These are phyloP conservation scores for Colletotrichum siamense DNA, from an alignment of 2,329 filamentous ascomycete genomes.

Conservation along the genomic window DNA sequence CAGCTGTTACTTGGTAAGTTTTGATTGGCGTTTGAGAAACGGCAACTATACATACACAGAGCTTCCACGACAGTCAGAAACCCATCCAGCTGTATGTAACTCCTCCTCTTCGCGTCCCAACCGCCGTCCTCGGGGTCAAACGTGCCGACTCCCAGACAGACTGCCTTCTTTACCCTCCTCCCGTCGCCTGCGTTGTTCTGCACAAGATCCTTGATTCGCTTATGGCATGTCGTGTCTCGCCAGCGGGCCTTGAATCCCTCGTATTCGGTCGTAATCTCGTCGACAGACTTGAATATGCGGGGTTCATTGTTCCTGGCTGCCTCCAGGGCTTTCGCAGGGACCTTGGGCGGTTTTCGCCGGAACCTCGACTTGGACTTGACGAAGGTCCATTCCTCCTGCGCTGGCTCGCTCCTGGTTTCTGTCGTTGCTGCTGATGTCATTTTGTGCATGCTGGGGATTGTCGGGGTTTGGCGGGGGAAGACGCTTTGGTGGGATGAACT, in stretches of 20 bases:
- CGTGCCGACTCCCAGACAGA: conserved; percentile 61
- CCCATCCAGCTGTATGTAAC: conserved; percentile 58
- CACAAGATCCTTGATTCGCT: conserved; percentile 39
- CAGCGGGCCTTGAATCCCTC: conserved; percentile 30
- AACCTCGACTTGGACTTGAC: conserved; percentile 24
- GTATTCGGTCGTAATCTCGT: conserved; percentile 36
- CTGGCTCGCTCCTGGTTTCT: background rate
- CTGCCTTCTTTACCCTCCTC: conserved; percentile 41
- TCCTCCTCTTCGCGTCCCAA: conserved; percentile 49
- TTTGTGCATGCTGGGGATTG: background rate
- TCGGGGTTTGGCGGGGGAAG: background rate
- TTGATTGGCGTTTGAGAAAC: background rate
- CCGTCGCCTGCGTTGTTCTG: conserved; percentile 22
- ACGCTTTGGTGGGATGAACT: conserved; percentile 9
- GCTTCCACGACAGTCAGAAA: conserved; percentile 53
- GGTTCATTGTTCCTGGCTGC: background rate
- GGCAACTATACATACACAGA: conserved; percentile 38
- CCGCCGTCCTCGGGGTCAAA: conserved; percentile 56
- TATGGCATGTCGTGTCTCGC: conserved; percentile 30
- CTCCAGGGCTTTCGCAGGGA: background rate
- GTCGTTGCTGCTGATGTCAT: conserved; percentile 4
- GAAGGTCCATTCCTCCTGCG: conserved; percentile 25
- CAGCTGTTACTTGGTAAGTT: background rate
- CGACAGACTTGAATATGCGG: conserved; percentile 19
- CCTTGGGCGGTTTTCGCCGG: conserved; percentile 1